These are phyloP conservation scores for Volvox reticuliferus DNA, from an alignment of 139 green algal genomes.

Conservation along the genomic window DNA sequence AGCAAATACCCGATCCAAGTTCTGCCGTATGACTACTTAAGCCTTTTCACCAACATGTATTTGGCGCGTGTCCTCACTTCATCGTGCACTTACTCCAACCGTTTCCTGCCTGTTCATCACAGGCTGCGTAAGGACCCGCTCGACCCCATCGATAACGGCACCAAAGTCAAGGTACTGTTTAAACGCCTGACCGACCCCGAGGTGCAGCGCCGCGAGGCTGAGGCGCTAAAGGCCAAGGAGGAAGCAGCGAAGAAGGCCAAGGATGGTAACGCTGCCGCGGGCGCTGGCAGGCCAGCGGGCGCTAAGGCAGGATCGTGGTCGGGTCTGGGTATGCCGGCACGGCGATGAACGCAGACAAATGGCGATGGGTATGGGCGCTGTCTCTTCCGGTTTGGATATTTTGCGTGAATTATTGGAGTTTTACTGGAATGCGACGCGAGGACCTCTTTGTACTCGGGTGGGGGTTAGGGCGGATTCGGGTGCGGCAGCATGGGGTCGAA, in stretches of 20 bases:
- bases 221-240: conserved; percentile 55
- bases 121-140: conserved; percentile 93
- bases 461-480: too few species aligned
- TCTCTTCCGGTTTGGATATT: too few species aligned
- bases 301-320: conserved; percentile 85
- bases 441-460: too few species aligned
- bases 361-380: too few species aligned
- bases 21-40: too few species aligned
- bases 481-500: too few species aligned
- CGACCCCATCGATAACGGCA: conserved; percentile 91
- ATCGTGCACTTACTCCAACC: too few species aligned
- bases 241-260: conserved; percentile 64
- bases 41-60: too few species aligned
- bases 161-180: conserved; percentile 86
- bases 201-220: conserved; percentile 60
- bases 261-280: conserved; percentile 51
- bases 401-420: too few species aligned
- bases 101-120: not conserved
- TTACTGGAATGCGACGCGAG: too few species aligned
- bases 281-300: conserved; percentile 36
- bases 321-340: conserved; percentile 58
- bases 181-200: conserved; percentile 78
- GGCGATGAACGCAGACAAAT: not conserved
- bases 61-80: too few species aligned
- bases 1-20: too few species aligned